Conservation (phyloP, 2,329 filamentous ascomycete genomes). For the Trichoderma aggressivum region DNA sequence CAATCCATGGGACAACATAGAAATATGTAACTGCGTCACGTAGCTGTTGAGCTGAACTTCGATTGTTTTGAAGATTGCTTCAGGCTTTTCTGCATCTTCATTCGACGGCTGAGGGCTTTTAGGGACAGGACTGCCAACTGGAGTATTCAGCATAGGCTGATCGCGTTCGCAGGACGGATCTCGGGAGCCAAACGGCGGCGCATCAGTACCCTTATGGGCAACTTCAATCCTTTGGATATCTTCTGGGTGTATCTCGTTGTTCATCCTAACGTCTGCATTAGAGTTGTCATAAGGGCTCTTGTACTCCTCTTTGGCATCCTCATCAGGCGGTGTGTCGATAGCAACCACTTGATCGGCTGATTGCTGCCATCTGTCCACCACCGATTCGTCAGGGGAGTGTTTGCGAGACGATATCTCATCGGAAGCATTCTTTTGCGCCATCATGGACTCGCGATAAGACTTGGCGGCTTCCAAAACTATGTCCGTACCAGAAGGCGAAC, state of each 20-base stretch:
- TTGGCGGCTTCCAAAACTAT: background rate
- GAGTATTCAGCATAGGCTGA: background rate
- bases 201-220: background rate
- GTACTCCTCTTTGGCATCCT: background rate
- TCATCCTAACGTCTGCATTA: background rate
- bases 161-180: background rate
- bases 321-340: background rate
- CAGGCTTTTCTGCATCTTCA: background rate
- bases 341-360: background rate
- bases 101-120: background rate
- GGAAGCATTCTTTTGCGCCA: background rate
- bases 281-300: background rate
- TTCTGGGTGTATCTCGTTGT: background rate
- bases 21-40: too few relatives aligned
- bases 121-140: background rate
- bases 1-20: too few relatives aligned
- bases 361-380: background rate
- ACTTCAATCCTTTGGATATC: background rate
- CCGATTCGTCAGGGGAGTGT: background rate
- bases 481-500: background rate
- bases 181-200: fast-evolving
- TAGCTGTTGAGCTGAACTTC: too few relatives aligned
- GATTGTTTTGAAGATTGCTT: too few relatives aligned
- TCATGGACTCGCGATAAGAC: background rate
- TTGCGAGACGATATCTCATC: background rate